These are phyloP conservation scores for Adansonia grandidieri DNA, from an alignment of 441 rosid species.

Conservation along the genomic window DNA sequence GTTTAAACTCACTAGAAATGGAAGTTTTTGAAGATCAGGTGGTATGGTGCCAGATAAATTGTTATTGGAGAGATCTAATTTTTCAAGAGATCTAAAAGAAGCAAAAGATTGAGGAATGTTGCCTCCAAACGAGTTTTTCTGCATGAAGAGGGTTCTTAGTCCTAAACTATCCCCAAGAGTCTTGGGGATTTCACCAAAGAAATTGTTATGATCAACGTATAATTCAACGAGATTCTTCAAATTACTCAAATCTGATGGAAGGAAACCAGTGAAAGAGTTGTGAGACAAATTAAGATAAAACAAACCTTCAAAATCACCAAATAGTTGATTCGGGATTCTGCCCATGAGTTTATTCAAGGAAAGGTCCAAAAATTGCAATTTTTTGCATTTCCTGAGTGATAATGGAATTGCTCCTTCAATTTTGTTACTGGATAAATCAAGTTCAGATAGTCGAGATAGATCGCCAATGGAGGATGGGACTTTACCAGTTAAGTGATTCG, in stretches of 20 bases:
- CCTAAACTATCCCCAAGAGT: neutral
- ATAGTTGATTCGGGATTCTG: neutral
- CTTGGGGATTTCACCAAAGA: constrained; percentile 29
- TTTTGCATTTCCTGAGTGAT: constrained; percentile 14
- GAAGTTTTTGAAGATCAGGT: constrained; percentile 17
- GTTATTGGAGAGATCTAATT: constrained; percentile 27
- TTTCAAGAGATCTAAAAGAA: neutral
- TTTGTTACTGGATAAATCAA: constrained; percentile 12
- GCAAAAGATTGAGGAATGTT: constrained; percentile 14
- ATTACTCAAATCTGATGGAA: neutral
- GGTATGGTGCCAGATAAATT: constrained; percentile 30
- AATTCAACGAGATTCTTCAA: neutral
- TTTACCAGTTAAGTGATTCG: neutral
- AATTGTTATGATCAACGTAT: constrained; percentile 14
- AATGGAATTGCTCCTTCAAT: constrained; percentile 30
- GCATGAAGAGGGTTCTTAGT: neutral
- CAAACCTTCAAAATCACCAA: neutral
- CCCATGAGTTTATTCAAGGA: neutral
- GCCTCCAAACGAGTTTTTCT: constrained; percentile 25
- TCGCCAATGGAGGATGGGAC: constrained; percentile 23
- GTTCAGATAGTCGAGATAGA: neutral
- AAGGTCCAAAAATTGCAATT: neutral
- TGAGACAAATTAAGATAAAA: constrained; percentile 27
- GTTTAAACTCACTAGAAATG: constrained; percentile 22
- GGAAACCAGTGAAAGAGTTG: constrained; percentile 31